Evolutionary conservation across 2,329 filamentous ascomycete species (phyloP).

Genomic region (Paraphaeosphaeria minitans): DNA sequence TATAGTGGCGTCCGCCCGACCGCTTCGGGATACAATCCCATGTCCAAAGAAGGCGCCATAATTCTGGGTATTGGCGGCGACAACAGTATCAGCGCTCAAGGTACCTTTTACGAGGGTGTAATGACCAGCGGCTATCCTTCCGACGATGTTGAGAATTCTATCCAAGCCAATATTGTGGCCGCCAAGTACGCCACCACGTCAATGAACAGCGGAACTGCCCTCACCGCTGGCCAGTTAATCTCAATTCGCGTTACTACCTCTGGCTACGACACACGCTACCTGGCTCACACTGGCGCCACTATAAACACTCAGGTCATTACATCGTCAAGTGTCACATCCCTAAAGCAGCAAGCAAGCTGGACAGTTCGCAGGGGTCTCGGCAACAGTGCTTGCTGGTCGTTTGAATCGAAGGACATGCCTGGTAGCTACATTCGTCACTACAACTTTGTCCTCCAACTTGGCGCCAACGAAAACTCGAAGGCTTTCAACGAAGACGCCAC

Average conservation of each 20-base stretch:
- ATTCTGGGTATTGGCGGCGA: constrained; percentile 74
- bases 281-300: constrained; percentile 58
- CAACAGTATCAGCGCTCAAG: constrained; percentile 64
- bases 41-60: constrained; percentile 69
- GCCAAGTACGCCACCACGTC: constrained; percentile 60
- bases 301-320: constrained; percentile 63
- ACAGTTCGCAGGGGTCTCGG: constrained; percentile 62
- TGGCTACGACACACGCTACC: constrained; percentile 59
- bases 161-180: constrained; percentile 65
- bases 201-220: constrained; percentile 55
- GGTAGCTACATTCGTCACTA: constrained; percentile 65
- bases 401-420: constrained; percentile 63
- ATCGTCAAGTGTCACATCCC: constrained; percentile 55
- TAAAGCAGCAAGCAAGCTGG: constrained; percentile 64
- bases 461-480: constrained; percentile 61
- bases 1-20: constrained; percentile 63
- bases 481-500: constrained; percentile 66
- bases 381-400: constrained; percentile 64
- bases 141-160: constrained; percentile 62
- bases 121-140: constrained; percentile 68
- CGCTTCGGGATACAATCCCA: constrained; percentile 61
- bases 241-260: constrained; percentile 63
- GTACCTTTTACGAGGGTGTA: constrained; percentile 69
- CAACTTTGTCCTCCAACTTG: constrained; percentile 58
- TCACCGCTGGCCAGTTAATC: constrained; percentile 57